phyloP scores from a whole-genome alignment of 1,284 basidiomycete genomes.

The Dichomitus squalens region DNA sequence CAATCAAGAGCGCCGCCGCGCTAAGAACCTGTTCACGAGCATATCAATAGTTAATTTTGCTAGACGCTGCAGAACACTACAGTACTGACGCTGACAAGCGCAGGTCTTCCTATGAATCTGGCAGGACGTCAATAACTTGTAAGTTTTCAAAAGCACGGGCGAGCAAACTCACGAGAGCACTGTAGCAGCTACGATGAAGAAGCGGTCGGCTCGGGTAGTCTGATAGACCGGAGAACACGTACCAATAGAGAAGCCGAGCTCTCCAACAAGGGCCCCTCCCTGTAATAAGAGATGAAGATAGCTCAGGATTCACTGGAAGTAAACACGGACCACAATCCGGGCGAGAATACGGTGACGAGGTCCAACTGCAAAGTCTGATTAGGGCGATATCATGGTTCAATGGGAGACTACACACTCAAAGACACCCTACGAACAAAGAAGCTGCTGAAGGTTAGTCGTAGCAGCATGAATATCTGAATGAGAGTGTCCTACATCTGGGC shows the following conservation, averaged over 20 bases:
- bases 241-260: neutral
- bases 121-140: neutral
- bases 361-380: neutral
- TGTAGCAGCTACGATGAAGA: neutral
- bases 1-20: neutral
- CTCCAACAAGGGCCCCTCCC: neutral
- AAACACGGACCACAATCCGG: neutral
- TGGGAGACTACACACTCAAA: neutral
- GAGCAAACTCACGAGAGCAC: neutral
- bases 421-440: conserved; percentile 5
- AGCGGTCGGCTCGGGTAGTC: neutral
- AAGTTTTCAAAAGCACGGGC: neutral
- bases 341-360: neutral
- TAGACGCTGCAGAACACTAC: neutral
- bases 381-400: neutral
- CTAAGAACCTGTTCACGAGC: neutral
- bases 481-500: conserved; percentile 4
- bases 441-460: neutral
- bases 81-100: neutral
- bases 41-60: neutral
- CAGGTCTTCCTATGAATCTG: neutral
- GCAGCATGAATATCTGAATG: too few species aligned
- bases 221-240: neutral
- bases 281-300: neutral
- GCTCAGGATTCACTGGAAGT: too few species aligned